Evolutionary conservation across 1,284 basidiomycete species (phyloP), one percentile per base, ranked within the genome.

Genomic region (Marasmius sp.): DNA sequence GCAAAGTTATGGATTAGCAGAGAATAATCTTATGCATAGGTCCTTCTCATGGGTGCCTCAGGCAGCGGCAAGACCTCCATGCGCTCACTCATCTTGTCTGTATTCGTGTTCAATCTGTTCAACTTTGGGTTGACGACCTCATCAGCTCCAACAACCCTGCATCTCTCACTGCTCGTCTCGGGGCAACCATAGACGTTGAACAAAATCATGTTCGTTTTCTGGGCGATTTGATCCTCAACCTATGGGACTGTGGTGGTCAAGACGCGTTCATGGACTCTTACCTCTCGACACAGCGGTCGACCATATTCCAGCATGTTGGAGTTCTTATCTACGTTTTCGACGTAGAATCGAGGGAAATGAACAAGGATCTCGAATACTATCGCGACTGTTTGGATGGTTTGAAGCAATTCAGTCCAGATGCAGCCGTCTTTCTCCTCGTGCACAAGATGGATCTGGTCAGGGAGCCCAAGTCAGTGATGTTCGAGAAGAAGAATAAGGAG

Each of bases 241-340:
- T 99, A 12, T 98, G 97, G 96, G 97, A 99, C 77, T 98, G 97
- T 68, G 97, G 97, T 53, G 97, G 97, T 4, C 97, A 99, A 78
- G 95, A 98, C 70, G 88, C 94, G 14, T 99, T 98, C 82, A 95
- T 98, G 88, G 95, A 97, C 75, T 93, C 91, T 53, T 99, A 98
- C 76, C 88, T 98, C 65, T 89, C 90, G 43, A 88, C 91, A 0
- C 94, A 98, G 73, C 90, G 93, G 65, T 85, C 90, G 38, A 95
- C 93, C 49, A 95, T 98, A 67, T 99, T 99, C 79, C 89, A 92
- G 68, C 91, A 96, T 70, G 97, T 98, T 61, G 95, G 95, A 11
- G 94, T 98, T 47, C 85, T 99, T 72, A 98, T 99, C 71, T 99
- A 99, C 75, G 97, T 99, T 9, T 98, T 99, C 65, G 97, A 99